These are phyloP conservation scores for Fomitopsis pinicola DNA, from an alignment of 1,284 basidiomycete genomes.

Conservation along the genomic window DNA sequence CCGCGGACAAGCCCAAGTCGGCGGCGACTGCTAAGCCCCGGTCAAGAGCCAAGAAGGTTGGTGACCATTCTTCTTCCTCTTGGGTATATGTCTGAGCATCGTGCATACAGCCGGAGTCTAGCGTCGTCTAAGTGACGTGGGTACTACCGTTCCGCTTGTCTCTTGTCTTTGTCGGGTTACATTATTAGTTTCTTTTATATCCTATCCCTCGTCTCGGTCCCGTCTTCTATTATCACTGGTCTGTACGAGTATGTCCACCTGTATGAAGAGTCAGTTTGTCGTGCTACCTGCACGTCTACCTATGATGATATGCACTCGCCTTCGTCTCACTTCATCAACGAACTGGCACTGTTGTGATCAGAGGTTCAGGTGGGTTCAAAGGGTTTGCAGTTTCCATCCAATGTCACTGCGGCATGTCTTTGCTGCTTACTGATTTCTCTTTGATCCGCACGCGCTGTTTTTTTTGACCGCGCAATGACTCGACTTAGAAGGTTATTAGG, in stretches of 20 bases:
- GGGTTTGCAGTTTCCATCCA: no score
- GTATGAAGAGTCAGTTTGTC: not conserved
- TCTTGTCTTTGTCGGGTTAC: not conserved
- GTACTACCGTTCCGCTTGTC: not conserved
- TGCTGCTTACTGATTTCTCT: no score
- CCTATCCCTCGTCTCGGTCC: not conserved
- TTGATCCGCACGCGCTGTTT: no score
- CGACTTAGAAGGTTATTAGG: no score
- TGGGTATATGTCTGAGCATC: not conserved
- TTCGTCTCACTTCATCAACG: no score
- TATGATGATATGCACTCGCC: not conserved
- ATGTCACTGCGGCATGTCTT: no score
- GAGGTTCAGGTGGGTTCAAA: no score
- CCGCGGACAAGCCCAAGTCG: constrained; percentile 29
- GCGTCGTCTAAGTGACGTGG: not conserved
- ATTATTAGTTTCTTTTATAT: constrained; percentile 2
- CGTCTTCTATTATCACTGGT: not conserved
- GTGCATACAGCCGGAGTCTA: not conserved
- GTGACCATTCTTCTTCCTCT: not conserved
- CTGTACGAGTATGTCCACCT: constrained; percentile 4
- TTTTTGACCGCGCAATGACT: no score
- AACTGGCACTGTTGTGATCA: no score
- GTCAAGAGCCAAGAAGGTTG: constrained; percentile 7
- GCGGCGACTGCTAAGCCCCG: constrained; percentile 24
- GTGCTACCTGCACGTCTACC: not conserved